Conservation (phyloP, 495 filamentous ascomycete genomes). For the Daldinia decipiens region DNA sequence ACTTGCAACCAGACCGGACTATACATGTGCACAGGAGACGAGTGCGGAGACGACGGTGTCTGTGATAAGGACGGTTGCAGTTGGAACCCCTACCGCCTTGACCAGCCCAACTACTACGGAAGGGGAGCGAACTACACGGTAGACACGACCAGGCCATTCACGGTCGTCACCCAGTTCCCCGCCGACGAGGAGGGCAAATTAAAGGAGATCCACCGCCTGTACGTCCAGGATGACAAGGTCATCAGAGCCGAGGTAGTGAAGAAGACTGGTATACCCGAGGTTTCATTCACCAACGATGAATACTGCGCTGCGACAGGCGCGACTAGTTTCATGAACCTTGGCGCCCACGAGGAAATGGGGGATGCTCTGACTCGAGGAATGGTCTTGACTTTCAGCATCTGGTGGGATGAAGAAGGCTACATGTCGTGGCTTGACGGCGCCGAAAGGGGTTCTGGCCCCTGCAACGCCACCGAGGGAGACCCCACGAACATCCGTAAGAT, state of each 20-base stretch:
- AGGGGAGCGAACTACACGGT: constrained; percentile 61
- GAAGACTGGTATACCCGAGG: constrained; percentile 56
- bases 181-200: constrained; percentile 63
- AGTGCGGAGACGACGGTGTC: constrained; percentile 62
- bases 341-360: constrained; percentile 68
- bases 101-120: constrained; percentile 64
- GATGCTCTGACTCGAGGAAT: constrained; percentile 68
- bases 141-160: constrained; percentile 69
- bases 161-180: constrained; percentile 74
- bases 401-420: constrained; percentile 66
- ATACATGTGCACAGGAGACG: constrained; percentile 60
- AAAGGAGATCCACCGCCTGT: constrained; percentile 67
- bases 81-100: constrained; percentile 71
- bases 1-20: constrained; percentile 59
- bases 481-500: constrained; percentile 60
- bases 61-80: constrained; percentile 74
- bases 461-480: constrained; percentile 63
- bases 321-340: constrained; percentile 61
- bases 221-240: constrained; percentile 68
- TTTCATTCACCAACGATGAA: constrained; percentile 63
- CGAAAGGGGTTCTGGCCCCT: constrained; percentile 64
- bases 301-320: constrained; percentile 69
- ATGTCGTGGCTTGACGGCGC: constrained; percentile 73
- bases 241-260: constrained; percentile 57
- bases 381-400: constrained; percentile 73